Conservation (phyloP, 108 stramenopile genomes). For the Phaeodactylum tricornutum region DNA sequence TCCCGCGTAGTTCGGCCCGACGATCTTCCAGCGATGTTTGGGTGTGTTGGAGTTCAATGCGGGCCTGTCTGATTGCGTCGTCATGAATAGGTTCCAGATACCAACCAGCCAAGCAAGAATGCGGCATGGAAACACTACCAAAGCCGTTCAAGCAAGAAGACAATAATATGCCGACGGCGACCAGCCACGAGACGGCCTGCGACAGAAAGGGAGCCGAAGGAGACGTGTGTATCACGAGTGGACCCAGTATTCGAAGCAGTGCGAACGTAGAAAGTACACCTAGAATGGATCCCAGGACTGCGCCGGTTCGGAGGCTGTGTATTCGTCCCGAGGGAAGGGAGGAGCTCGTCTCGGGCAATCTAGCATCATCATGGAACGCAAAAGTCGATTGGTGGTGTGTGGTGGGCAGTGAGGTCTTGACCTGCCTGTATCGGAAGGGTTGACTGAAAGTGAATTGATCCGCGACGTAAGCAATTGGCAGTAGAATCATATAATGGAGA, state of each 20-base stretch:
- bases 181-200: conserved; percentile 42
- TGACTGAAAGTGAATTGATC: no score
- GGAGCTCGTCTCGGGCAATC: no score
- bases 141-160: conserved; percentile 70
- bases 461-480: no score
- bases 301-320: no score
- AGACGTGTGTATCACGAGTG: conserved; percentile 23
- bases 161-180: conserved; percentile 46
- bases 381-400: no score
- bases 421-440: no score
- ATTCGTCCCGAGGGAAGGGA: no score
- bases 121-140: conserved; percentile 68
- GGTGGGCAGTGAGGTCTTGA: no score
- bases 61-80: conserved; percentile 31
- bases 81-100: conserved; percentile 44
- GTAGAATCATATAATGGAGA: no score
- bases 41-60: conserved; percentile 38
- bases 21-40: conserved; percentile 15
- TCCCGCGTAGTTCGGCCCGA: not conserved
- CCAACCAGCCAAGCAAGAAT: conserved; percentile 48
- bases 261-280: conserved; percentile 5
- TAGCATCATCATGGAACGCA: no score
- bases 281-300: conserved; percentile 12
- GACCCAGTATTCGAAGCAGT: conserved; percentile 22
- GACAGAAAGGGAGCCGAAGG: conserved; percentile 10